A percentile compares a stretch with the other conserved stretches of the same genome.
Conservation (phyloP, 2,329 filamentous ascomycete genomes). For the Dryadomyces quercus-mongolicae region DNA sequence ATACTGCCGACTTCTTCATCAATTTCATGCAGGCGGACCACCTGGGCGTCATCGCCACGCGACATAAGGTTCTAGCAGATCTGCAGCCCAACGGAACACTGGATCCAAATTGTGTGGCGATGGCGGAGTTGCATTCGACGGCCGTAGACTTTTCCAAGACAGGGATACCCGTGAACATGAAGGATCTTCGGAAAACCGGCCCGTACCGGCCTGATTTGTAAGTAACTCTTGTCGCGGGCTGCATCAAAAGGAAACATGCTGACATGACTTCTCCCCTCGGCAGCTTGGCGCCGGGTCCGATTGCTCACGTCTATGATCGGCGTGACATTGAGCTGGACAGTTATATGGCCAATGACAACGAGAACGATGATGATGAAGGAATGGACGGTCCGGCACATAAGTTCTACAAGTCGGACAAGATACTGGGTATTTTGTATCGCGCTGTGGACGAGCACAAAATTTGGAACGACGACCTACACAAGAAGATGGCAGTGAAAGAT, state of each 20-base stretch:
- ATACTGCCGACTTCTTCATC: conserved; percentile 76
- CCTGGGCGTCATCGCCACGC: conserved; percentile 51
- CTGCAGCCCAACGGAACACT: conserved; percentile 36
- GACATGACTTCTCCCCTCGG: too few species aligned
- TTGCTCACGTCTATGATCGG: conserved; percentile 30
- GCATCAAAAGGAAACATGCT: too few species aligned
- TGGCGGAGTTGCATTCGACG: conserved; percentile 55
- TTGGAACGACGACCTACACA: conserved; percentile 37
- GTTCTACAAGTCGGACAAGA: conserved; percentile 57
- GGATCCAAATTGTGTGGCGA: conserved; percentile 33
- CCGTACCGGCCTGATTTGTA: conserved; percentile 43
- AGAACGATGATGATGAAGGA: conserved; percentile 35
- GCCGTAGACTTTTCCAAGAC: conserved; percentile 71
- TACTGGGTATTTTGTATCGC: conserved; percentile 59
- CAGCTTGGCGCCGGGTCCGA: conserved; percentile 34
- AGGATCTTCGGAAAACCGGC: conserved; percentile 25
- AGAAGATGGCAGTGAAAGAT: not conserved
- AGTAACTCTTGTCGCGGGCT: too few species aligned
- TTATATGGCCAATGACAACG: conserved; percentile 19
- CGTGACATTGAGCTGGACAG: conserved; percentile 27
- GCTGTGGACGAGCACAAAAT: conserved; percentile 61
- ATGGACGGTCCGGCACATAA: conserved; percentile 28
- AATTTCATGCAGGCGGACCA: conserved; percentile 59
- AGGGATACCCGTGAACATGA: conserved; percentile 44
- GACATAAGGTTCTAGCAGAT: conserved; percentile 55